Evolutionary conservation across 306 rosid species (phyloP).

Genomic region (Trifolium pratense): DNA sequence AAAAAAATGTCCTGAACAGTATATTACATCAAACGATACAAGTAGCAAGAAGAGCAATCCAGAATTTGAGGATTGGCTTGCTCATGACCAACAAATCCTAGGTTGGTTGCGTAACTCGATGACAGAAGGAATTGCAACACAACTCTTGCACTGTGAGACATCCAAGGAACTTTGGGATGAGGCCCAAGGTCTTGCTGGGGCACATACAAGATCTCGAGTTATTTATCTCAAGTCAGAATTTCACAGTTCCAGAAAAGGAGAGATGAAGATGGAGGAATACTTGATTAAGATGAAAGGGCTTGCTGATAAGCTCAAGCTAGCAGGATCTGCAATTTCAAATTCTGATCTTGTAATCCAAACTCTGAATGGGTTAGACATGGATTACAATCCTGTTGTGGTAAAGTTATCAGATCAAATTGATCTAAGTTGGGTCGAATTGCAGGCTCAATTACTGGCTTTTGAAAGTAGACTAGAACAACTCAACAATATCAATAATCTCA

Average conservation of each 20-base stretch:
- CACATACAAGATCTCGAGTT: not conserved
- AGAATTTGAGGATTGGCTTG: constrained; percentile 5
- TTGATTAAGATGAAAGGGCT: not conserved
- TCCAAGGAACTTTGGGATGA: not conserved
- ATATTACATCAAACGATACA: not conserved
- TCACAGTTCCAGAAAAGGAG: not conserved
- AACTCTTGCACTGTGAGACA: not conserved
- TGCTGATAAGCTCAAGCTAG: not conserved
- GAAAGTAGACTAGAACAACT: not conserved
- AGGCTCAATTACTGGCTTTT: not conserved
- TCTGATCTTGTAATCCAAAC: not conserved
- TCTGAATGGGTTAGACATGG: not conserved
- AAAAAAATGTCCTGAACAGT: not conserved
- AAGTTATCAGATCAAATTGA: constrained; percentile 2
- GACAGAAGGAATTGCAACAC: not conserved
- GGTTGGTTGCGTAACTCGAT: not conserved
- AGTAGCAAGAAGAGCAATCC: not conserved
- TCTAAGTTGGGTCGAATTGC: not conserved
- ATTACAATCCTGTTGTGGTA: not conserved
- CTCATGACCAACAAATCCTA: not conserved
- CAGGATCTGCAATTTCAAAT: not conserved
- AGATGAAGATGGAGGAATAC: not conserved
- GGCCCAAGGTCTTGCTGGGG: not conserved
- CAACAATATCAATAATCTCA: not conserved
- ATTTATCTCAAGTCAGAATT: not conserved